Evolutionary conservation across 1,139 yeast species (phyloP).

Genomic region (Geotrichum bryndzae): DNA sequence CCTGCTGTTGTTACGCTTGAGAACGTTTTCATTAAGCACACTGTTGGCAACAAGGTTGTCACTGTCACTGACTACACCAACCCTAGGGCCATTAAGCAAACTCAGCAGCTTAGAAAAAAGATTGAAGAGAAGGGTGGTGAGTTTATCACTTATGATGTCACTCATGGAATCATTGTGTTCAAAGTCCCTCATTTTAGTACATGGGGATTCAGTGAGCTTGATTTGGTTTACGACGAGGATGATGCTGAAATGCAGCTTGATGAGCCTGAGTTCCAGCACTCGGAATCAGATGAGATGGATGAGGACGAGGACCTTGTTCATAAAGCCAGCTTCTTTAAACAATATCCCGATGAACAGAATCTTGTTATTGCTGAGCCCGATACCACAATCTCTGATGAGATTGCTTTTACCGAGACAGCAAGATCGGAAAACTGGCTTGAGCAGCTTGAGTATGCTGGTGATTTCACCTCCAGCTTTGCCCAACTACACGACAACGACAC

Average conservation of each 20-base stretch:
- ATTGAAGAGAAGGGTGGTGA: conserved; percentile 60
- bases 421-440: conserved; percentile 12
- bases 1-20: conserved; percentile 82
- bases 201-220: conserved; percentile 82
- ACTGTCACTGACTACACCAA: conserved; percentile 40
- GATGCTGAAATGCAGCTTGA: conserved; percentile 5
- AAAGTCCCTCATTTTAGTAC: conserved; percentile 86
- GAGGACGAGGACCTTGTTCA: conserved; percentile 4
- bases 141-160: conserved; percentile 72
- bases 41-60: conserved; percentile 20
- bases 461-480: conserved; percentile 11
- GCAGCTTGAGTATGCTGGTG: conserved; percentile 10
- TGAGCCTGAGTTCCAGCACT: not conserved
- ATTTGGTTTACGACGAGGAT: conserved; percentile 45
- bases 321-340: not conserved
- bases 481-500: not conserved
- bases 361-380: not conserved
- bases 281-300: conserved; percentile 2
- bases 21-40: conserved; percentile 38
- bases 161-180: conserved; percentile 73
- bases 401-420: not conserved
- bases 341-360: not conserved
- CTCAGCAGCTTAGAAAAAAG: conserved; percentile 41
- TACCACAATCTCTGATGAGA: not conserved
- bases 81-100: conserved; percentile 43